Percentiles rank a stretch among this genome's conserved stretches.
Conservation (phyloP, 768 basidiomycete species). For the Crepidotus variabilis region DNA sequence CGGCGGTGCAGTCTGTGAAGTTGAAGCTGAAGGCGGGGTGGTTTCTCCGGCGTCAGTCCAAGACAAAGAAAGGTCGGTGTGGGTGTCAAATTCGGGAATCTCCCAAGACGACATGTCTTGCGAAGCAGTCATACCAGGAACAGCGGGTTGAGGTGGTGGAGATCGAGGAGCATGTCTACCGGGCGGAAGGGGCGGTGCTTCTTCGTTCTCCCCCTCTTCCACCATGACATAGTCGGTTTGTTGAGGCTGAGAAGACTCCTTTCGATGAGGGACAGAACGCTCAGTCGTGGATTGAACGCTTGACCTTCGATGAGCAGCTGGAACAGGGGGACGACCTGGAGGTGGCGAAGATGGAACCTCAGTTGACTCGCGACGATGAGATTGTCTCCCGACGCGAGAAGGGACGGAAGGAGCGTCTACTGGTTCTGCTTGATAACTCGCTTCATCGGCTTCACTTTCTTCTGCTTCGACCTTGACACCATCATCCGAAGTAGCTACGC, state of each 20-base stretch:
- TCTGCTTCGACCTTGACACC: conserved; percentile 64
- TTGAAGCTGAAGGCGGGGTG: conserved; percentile 3
- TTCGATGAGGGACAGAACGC: conserved; percentile 13
- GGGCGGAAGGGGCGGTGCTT: conserved; percentile 46
- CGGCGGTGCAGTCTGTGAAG: conserved; percentile 9
- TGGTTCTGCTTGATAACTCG: conserved; percentile 44
- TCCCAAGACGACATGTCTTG: conserved; percentile 58
- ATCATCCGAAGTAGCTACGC: conserved; percentile 48
- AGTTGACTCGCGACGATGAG: conserved; percentile 17
- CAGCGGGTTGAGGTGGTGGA: conserved; percentile 25
- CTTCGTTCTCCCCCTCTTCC: conserved; percentile 41
- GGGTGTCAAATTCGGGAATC: conserved; percentile 52
- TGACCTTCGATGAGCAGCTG: conserved; percentile 33
- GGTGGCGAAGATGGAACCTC: conserved; percentile 14
- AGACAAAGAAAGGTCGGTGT: conserved; percentile 48
- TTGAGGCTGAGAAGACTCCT: conserved; percentile 18
- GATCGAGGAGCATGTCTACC: conserved; percentile 40
- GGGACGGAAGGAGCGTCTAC: conserved; percentile 55
- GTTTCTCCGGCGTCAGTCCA: conserved; percentile 56
- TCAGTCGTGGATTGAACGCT: conserved; percentile 30
- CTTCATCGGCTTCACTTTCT: conserved; percentile 72
- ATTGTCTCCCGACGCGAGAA: conserved; percentile 34
- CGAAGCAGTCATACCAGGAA: conserved; percentile 22
- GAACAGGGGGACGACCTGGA: conserved; percentile 46
- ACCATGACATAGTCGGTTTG: conserved; percentile 64